A percentile compares a stretch with the other conserved stretches of the same genome.
Conservation (phyloP, 176 grass and related monocot species). For the Avena eriantha region DNA sequence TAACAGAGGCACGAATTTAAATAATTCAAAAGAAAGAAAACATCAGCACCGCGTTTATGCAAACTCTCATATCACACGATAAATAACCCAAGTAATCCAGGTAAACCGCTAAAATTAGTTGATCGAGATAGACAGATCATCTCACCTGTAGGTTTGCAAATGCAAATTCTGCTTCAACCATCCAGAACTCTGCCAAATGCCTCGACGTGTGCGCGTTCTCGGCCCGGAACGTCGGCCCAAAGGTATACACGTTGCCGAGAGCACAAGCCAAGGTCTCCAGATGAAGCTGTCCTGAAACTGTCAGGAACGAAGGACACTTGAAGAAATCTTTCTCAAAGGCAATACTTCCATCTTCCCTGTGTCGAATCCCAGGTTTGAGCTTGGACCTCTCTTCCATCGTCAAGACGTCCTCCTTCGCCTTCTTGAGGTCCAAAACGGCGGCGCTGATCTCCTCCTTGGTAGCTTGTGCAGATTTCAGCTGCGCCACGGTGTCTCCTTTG, state of each 20-base stretch:
- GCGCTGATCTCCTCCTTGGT: constrained; percentile 56
- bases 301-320: constrained; percentile 83
- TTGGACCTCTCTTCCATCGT: constrained; percentile 83
- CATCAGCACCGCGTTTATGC: background rate
- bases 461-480: constrained; percentile 70
- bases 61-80: background rate
- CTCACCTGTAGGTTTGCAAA: constrained; percentile 93
- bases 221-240: constrained; percentile 90
- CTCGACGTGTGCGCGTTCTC: constrained; percentile 87
- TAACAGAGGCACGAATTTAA: constrained; percentile 4
- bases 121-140: background rate
- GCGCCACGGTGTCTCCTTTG: constrained; percentile 60
- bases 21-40: constrained; percentile 1
- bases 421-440: constrained; percentile 67
- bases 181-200: constrained; percentile 94
- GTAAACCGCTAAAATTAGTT: background rate
- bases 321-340: constrained; percentile 81
- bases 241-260: constrained; percentile 87
- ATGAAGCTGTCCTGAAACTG: constrained; percentile 90
- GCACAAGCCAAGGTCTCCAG: constrained; percentile 87
- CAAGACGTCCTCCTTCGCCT: constrained; percentile 64
- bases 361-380: constrained; percentile 74
- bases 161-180: constrained; percentile 94
- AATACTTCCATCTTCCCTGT: constrained; percentile 66
- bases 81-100: background rate